These are phyloP conservation scores for Lentinus tigrinus DNA, from an alignment of 768 basidiomycete genomes.

Conservation along the genomic window DNA sequence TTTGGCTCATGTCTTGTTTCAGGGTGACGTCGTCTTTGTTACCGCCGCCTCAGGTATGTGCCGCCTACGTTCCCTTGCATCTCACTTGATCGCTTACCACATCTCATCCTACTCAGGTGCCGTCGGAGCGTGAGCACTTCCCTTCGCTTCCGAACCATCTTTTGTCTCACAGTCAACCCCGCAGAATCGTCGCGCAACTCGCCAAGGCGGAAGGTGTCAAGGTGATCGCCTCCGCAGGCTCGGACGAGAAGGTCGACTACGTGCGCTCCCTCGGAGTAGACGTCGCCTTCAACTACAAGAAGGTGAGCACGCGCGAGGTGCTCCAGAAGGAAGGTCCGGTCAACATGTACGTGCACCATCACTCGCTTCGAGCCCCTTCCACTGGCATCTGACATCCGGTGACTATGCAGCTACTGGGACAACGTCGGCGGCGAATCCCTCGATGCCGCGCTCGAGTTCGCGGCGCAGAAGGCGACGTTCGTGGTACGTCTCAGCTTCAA, in stretches of 20 bases:
- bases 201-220: constrained; percentile 46
- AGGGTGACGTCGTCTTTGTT: constrained; percentile 54
- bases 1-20: not conserved
- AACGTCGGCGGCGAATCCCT: constrained; percentile 7
- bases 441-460: not conserved
- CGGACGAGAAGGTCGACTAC: constrained; percentile 70
- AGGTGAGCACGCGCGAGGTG: constrained; percentile 46
- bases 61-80: not conserved
- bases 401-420: constrained; percentile 1
- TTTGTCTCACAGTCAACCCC: not conserved
- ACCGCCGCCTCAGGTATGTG: constrained; percentile 39
- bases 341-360: constrained; percentile 33
- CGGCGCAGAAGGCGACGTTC: not conserved
- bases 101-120: constrained; percentile 29
- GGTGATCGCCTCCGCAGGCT: constrained; percentile 71
- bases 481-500: constrained; percentile 20
- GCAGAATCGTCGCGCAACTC: constrained; percentile 37
- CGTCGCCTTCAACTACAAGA: constrained; percentile 76
- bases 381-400: no score
- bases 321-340: constrained; percentile 57
- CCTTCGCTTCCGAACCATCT: not conserved
- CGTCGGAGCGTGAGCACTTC: constrained; percentile 56
- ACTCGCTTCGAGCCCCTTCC: no score
- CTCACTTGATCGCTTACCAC: not conserved
- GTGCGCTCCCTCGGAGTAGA: constrained; percentile 63